Conservation (phyloP, 805 yeast species). For the Suhomyces faveliae region DNA sequence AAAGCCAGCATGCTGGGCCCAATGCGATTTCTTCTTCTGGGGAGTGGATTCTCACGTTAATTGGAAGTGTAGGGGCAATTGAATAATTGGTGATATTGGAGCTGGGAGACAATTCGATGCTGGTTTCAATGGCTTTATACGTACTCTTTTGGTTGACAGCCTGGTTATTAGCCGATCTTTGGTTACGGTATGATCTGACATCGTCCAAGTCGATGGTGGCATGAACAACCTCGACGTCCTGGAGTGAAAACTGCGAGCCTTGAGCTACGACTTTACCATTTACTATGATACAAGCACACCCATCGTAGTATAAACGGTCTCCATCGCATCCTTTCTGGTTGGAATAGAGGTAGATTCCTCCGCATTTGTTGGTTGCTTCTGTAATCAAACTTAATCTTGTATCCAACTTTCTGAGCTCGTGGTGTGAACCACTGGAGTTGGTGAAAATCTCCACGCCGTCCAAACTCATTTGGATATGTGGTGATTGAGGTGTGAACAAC, state of each 20-base stretch:
- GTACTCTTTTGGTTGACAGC: constrained; percentile 43
- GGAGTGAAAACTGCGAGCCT: constrained; percentile 83
- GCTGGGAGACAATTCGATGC: constrained; percentile 64
- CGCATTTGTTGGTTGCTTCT: constrained; percentile 94
- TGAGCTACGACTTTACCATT: constrained; percentile 93
- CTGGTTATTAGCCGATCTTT: constrained; percentile 78
- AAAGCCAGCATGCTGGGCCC: constrained; percentile 99
- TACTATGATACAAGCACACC: constrained; percentile 90
- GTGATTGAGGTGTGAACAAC: constrained; percentile 92
- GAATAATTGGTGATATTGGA: constrained; percentile 58
- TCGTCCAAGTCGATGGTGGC: constrained; percentile 94
- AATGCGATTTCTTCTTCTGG: constrained; percentile 97
- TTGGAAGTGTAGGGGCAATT: constrained; percentile 55
- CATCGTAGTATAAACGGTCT: constrained; percentile 94
- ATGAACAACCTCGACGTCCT: constrained; percentile 91
- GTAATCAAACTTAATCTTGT: constrained; percentile 79
- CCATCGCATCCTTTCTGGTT: constrained; percentile 99
- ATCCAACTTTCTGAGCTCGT: constrained; percentile 86
- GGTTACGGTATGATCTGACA: constrained; percentile 76
- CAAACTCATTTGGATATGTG: constrained; percentile 85
- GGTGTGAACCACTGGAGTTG: constrained; percentile 97
- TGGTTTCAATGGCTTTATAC: constrained; percentile 59
- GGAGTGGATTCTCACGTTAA: constrained; percentile 57
- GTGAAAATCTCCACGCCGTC: constrained; percentile 98
- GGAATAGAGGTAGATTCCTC: constrained; percentile 90